Percentiles rank a stretch among this genome's conserved stretches.
phyloP scores from a whole-genome alignment of 495 filamentous ascomycete genomes.

The Penicillium herquei region DNA sequence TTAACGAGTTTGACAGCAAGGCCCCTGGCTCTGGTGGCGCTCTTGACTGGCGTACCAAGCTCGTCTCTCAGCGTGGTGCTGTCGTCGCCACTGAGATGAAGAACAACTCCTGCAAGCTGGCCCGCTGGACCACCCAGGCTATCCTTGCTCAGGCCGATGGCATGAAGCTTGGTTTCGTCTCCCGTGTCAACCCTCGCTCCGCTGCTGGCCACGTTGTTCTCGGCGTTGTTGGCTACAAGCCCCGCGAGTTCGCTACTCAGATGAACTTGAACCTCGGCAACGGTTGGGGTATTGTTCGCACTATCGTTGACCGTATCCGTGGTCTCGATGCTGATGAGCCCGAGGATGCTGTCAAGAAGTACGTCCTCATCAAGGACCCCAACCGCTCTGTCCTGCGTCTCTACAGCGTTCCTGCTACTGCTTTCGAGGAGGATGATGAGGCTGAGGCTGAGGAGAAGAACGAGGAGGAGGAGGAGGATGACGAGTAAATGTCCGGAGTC shows the following conservation, averaged over 20 bases:
- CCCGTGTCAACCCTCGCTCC: slow-evolving; percentile 84
- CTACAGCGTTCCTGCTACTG: slow-evolving; percentile 83
- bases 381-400: slow-evolving; percentile 91
- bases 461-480: slow-evolving; percentile 37
- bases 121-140: slow-evolving; percentile 92
- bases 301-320: slow-evolving; percentile 83
- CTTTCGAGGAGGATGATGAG: slow-evolving; percentile 79
- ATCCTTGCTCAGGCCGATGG: slow-evolving; percentile 93
- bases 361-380: slow-evolving; percentile 79
- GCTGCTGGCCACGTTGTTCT: slow-evolving; percentile 90
- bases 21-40: slow-evolving; percentile 92
- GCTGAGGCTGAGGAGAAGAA: slow-evolving; percentile 45
- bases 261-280: slow-evolving; percentile 97
- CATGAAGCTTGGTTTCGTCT: slow-evolving; percentile 99
- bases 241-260: slow-evolving; percentile 90
- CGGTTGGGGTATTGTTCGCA: slow-evolving; percentile 98
- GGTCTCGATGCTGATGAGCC: slow-evolving; percentile 65
- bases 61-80: slow-evolving; percentile 88
- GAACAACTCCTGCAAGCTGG: slow-evolving; percentile 98
- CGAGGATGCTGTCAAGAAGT: slow-evolving; percentile 62
- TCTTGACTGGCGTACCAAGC: slow-evolving; percentile 92
- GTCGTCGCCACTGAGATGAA: slow-evolving; percentile 99
- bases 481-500: slow-evolving; percentile 33
- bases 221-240: slow-evolving; percentile 95
- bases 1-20: slow-evolving; percentile 98